Base-by-base conservation (phyloP, 257 asterid species). In the Scutellaria baicalensis region DNA sequence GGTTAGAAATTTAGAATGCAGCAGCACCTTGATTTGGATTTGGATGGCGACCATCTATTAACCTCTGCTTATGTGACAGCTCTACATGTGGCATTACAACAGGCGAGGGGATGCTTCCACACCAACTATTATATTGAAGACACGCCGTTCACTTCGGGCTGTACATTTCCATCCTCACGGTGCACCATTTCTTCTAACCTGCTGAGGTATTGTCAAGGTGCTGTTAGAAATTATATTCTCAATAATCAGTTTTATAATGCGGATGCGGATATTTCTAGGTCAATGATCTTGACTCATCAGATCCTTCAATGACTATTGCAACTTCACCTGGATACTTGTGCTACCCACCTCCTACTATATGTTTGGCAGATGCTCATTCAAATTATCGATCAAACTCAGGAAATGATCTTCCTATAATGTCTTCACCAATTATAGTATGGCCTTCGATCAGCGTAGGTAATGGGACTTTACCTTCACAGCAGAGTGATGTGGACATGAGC, bases 121-220 rank as follows among this genome's bases (percentile, higher is more conserved):
- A 35, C 99, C 99, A 63, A 64, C 92, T n/a, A 84, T 93, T 52
- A 79, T 93, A 81, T 85, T 93, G 33, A 89, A 82, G 87, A 93
- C 99, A 57, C 93, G 99, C 45, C 97, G 97, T 72, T 93, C 99
- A 18, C 91, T 93, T 36, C 93, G 99, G 75, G 99, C 99, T 51
- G 96, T 93, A 71, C 99, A 93, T 87, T 93, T 93, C 79, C 99
- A 91, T 74, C 99, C 99, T 9, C 85, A 89, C 66, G 96, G 82
- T 45, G 99, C 99, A 9, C 99, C 99, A 18, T 89, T 87, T 75
- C 97, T 93, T 76, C 82, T 93, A 75, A 91, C 99, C 99, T 43
- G 99, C 99, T 6, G 99, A 93, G 97, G 99, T 93, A 85, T 68
- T 74, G 73, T 78, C 75, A 48, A 39, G 73, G 40, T 77, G 74